These are phyloP conservation scores for Porogramme epimiltina DNA, from an alignment of 1,284 basidiomycete species.

Conservation along the genomic window DNA sequence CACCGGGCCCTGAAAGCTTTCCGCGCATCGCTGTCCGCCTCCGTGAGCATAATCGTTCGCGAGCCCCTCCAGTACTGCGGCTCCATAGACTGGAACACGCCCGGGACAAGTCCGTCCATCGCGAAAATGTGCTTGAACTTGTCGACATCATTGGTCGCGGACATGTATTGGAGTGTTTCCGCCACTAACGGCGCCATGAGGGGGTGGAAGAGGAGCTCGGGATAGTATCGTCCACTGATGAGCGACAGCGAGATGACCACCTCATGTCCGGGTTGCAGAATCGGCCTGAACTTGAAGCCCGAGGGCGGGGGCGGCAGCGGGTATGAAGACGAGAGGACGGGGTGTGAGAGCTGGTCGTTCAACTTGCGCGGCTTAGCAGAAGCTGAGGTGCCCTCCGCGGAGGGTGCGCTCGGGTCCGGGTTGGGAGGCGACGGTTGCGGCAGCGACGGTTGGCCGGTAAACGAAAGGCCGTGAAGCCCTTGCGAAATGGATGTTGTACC, in stretches of 20 bases:
- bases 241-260: slow-evolving; percentile 64
- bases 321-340: slow-evolving; percentile 39
- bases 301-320: slow-evolving; percentile 60
- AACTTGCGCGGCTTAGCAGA: slow-evolving; percentile 18
- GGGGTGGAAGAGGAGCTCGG: slow-evolving; percentile 63
- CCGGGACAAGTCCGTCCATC: slow-evolving; percentile 65
- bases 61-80: slow-evolving; percentile 53
- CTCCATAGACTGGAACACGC: slow-evolving; percentile 65
- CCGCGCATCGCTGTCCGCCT: slow-evolving; percentile 53
- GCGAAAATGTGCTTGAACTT: slow-evolving; percentile 53
- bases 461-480: slow-evolving; percentile 14
- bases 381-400: slow-evolving; percentile 13
- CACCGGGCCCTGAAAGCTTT: slow-evolving; percentile 19
- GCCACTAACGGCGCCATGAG: slow-evolving; percentile 45
- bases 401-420: slow-evolving; percentile 29
- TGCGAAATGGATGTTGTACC: slow-evolving; percentile 1
- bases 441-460: slow-evolving; percentile 22
- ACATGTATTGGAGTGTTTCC: slow-evolving; percentile 35
- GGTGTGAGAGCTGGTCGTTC: slow-evolving; percentile 41
- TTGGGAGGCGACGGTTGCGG: slow-evolving; percentile 32
- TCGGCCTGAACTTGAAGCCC: slow-evolving; percentile 69
- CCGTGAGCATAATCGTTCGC: slow-evolving; percentile 55
- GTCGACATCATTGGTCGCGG: slow-evolving; percentile 39
- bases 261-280: slow-evolving; percentile 64
- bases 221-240: slow-evolving; percentile 76